Conservation (phyloP, 768 basidiomycete species). For the Leccinum pellstonianum region DNA sequence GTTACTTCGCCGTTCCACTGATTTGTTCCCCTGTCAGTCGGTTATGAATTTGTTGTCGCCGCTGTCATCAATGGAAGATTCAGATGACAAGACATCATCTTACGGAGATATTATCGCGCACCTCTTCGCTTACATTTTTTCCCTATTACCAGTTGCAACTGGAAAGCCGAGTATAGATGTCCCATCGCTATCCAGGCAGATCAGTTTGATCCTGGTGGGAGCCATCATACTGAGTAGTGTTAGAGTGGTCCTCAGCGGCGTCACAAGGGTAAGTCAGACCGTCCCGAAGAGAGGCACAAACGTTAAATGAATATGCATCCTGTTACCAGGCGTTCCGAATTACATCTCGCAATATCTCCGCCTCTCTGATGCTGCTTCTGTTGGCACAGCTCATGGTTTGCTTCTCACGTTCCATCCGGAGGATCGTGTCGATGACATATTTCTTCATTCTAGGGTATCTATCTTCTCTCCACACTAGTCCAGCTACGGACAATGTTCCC, state of each 20-base stretch:
- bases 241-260: conserved; percentile 65
- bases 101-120: conserved; percentile 45
- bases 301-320: background rate
- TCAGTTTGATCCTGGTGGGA: conserved; percentile 71
- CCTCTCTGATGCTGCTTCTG: conserved; percentile 72
- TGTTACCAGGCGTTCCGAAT: conserved; percentile 54
- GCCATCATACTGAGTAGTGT: conserved; percentile 74
- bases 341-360: conserved; percentile 66
- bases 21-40: conserved; percentile 28
- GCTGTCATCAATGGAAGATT: conserved; percentile 26
- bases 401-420: conserved; percentile 13
- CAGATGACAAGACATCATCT: conserved; percentile 37
- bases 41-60: conserved; percentile 35
- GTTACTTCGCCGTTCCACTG: conserved; percentile 13
- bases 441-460: conserved; percentile 58
- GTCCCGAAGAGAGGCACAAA: conserved; percentile 1
- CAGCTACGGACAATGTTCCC: conserved; percentile 84
- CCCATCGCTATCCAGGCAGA: conserved; percentile 47
- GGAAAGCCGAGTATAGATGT: conserved; percentile 34
- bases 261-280: conserved; percentile 48
- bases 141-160: conserved; percentile 37
- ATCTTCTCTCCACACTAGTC: conserved; percentile 78
- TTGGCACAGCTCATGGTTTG: conserved; percentile 82
- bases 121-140: conserved; percentile 39
- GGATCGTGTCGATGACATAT: conserved; percentile 1